Evolutionary conservation across 139 green algal species (phyloP), one percentile per base, ranked within the genome.

Genomic region (Dunaliella sp.): DNA sequence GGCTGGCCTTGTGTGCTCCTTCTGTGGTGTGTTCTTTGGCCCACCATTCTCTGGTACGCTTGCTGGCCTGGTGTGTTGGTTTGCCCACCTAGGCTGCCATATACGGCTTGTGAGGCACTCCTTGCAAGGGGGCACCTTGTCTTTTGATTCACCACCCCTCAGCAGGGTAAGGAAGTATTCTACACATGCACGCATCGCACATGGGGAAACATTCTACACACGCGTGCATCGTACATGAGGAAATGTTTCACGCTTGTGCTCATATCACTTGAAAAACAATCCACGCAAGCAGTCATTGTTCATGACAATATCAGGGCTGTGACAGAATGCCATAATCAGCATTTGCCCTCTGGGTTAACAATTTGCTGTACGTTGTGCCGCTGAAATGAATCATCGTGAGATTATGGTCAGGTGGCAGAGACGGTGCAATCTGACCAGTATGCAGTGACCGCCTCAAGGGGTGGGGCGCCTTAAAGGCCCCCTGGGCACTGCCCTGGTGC

Each of bases 341-440:
- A n/a, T n/a, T n/a, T n/a, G n/a, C n/a, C n/a, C n/a, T n/a, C 58
- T 74, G 58, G 58, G 22, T n/a, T n/a, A 24, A 21, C 21, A n/a
- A 24, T 74, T 21, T 74, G 58, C 24, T 21, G 21, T 74, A 24
- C 58, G 21, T 74, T 74, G 58, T 24, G 21, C 22, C 58, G 22
- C 58, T 21, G 58, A 21, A 91, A 94, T 90, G 93, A 97, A 80
- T 81, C 96, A 35, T 57, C 97, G 2, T 98, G 98, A 87, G 98
- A 98, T 83, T 89, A 90, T 32, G 88, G 98, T 31, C 96, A 96
- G 1, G 89, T 96, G 35, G 92, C 98, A 81, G 78, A 86, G 0
- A 57, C 94, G 38, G 98, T 94, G 76, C 98, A 98, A 87, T 36
- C 80, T 1, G 96, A 98, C 88, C 77, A 97, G 28, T 77, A 97